These are phyloP conservation scores for Eimeria necatrix DNA, from an alignment of 169 alveolate genomes.

Conservation along the genomic window DNA sequence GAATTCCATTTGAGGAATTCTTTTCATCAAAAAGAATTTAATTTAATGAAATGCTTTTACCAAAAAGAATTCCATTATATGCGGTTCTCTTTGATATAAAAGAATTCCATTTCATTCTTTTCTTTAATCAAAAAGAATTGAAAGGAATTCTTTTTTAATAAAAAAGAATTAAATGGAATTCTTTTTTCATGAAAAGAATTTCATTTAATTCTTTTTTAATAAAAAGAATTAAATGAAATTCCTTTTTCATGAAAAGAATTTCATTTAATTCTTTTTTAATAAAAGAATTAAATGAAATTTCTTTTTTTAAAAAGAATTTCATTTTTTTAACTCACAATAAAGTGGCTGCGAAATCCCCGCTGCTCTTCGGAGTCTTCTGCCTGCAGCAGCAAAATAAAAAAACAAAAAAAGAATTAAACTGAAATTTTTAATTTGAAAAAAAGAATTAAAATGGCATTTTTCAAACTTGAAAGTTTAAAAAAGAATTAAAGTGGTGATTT, in stretches of 20 bases:
- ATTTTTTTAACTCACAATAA: slow-evolving; percentile 54
- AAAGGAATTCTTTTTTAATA: background rate
- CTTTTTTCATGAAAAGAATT: background rate
- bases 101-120: background rate
- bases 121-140: background rate
- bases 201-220: background rate
- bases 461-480: background rate
- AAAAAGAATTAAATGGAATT: background rate
- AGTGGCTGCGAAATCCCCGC: slow-evolving; percentile 77
- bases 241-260: background rate
- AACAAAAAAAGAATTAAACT: background rate
- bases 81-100: too few species aligned
- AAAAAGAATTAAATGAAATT: background rate
- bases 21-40: too few species aligned
- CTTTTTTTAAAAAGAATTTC: background rate
- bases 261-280: background rate
- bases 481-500: background rate
- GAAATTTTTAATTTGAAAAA: too few species aligned
- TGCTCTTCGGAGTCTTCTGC: slow-evolving; percentile 79
- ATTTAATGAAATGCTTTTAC: too few species aligned
- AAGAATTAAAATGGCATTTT: background rate
- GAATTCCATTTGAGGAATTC: too few species aligned
- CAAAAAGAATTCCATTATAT: too few species aligned
- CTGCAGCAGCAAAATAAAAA: background rate
- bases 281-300: background rate